Base-by-base conservation (phyloP, 192 early-diverging fungal species). In the Coemansia furcata region DNA sequence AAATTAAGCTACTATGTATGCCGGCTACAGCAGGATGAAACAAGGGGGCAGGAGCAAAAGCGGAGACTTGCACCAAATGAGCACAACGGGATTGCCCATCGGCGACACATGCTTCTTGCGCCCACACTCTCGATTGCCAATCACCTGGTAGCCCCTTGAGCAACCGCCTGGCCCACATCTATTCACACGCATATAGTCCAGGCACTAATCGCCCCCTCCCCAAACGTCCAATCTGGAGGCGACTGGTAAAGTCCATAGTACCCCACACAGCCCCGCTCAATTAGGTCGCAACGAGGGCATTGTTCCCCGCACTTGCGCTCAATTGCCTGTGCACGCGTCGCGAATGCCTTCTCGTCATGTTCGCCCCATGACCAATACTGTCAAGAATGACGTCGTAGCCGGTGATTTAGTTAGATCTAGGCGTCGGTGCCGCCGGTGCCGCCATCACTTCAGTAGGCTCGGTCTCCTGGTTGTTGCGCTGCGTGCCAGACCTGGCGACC, bases 401-500 rank as follows among this genome's bases (percentile, higher is more conserved):
- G 54, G 15, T 32, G 15, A 12, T 10, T 21, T 57, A 17, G 14
- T 17, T 7, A 6, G 12, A 12, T 33, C 30, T 32, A 57, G 21
- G 23, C 26, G 26, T 52, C 50, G 15, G 15, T 17, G 54, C 15
- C 17, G 14, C 29, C 23, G 23, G 23, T 26, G 23, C 23, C 23
- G 23, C 23, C 23, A 26, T 26, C 30, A 6, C 50, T 52, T 52
- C 50, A 3, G 23, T 14, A 33, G 54, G 14, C 2, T 15, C 35
- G 17, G 19, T 17, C 11, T 63, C 62, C 29, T 64, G 37, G 29
- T n/a, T 44, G 19, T 46, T 36, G 37, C 50, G 46, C 30, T 37
- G 61, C 57, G 46, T 39, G 60, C 63, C 38, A 21, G 54, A 30
- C 30, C 49, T 54, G 9, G 63, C 58, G 15, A 80, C 69, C 2